Conservation (phyloP, 306 rosid genomes). For the Cucurbita maxima region DNA sequence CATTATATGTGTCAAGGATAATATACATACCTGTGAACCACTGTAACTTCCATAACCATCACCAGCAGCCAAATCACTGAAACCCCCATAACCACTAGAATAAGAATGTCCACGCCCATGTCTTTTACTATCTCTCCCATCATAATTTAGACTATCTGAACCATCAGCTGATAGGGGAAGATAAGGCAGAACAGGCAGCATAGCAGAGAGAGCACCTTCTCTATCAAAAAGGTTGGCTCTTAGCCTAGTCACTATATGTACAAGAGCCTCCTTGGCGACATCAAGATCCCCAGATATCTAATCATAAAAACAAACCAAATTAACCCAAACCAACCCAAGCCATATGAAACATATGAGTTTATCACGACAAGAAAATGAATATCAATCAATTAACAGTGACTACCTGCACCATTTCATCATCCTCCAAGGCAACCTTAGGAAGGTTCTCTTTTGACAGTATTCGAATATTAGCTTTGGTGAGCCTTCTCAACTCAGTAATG, state of each 20-base stretch:
- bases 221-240: slow-evolving; percentile 88
- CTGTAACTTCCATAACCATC: slow-evolving; percentile 76
- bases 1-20: neutral
- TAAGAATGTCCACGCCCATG: slow-evolving; percentile 83
- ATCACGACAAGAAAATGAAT: neutral
- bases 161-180: slow-evolving; percentile 62
- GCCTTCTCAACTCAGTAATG: slow-evolving; percentile 87
- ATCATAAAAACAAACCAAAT: neutral
- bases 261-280: slow-evolving; percentile 89
- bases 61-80: slow-evolving; percentile 49
- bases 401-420: slow-evolving; percentile 99
- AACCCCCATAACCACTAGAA: slow-evolving; percentile 67
- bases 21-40: slow-evolving; percentile 54
- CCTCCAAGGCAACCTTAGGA: slow-evolving; percentile 88
- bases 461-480: slow-evolving; percentile 83
- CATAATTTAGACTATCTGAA: slow-evolving; percentile 55
- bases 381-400: neutral
- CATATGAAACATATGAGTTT: neutral
- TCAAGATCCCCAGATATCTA: slow-evolving; percentile 93
- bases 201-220: slow-evolving; percentile 67
- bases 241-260: slow-evolving; percentile 77
- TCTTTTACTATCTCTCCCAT: slow-evolving; percentile 65
- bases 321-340: slow-evolving; percentile 8
- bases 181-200: slow-evolving; percentile 84
- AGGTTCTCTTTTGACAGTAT: slow-evolving; percentile 74